phyloP scores from a whole-genome alignment of 129 eudicot species.

The Flaveria linearis region DNA sequence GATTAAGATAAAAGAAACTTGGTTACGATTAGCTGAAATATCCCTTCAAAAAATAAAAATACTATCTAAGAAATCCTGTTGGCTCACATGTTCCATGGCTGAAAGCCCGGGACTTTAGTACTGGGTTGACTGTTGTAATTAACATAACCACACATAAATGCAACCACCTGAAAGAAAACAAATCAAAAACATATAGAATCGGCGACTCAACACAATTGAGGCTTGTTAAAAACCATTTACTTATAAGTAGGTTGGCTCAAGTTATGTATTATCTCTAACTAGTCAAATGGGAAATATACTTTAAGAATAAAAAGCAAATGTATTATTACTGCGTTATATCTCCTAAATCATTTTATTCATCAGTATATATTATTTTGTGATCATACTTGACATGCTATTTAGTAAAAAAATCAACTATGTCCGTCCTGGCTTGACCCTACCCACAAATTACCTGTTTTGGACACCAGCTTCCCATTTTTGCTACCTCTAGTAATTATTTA shows the following conservation, averaged over 20 bases:
- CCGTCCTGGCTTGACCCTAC: neutral
- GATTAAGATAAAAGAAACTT: too few species aligned
- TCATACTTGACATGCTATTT: neutral
- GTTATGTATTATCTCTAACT: neutral
- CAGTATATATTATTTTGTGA: neutral
- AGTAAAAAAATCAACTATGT: neutral
- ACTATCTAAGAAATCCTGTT: constrained; percentile 15
- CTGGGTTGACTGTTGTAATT: constrained; percentile 56
- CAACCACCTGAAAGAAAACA: constrained; percentile 56
- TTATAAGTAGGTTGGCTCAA: neutral
- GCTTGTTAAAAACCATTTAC: too few species aligned
- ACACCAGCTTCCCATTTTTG: neutral
- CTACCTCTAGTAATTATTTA: neutral
- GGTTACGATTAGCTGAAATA: too few species aligned
- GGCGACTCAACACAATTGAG: neutral
- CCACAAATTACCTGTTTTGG: too few species aligned
- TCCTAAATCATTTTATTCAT: neutral
- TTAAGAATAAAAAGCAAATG: neutral
- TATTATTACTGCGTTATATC: neutral
- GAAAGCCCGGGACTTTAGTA: constrained; percentile 49
- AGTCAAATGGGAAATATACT: neutral
- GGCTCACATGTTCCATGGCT: constrained; percentile 76
- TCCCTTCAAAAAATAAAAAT: too few species aligned
- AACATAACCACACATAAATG: constrained; percentile 65
- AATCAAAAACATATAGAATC: neutral